phyloP scores from a whole-genome alignment of 495 filamentous ascomycete genomes.

The Penicillium crystallinum region DNA sequence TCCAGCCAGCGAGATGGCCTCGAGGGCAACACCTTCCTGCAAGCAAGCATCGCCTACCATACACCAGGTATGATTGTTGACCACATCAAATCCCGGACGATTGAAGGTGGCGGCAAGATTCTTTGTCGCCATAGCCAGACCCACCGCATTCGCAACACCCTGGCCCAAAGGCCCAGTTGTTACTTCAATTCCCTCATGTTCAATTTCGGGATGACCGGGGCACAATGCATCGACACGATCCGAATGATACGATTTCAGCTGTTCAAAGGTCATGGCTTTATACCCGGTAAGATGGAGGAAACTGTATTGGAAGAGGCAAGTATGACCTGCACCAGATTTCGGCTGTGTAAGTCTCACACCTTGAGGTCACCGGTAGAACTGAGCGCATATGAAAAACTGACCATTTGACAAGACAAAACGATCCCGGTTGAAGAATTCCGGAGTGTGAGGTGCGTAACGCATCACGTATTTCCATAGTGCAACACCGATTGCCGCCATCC shows the following conservation, averaged over 20 bases:
- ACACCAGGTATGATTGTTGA: constrained; percentile 49
- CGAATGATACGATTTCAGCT: constrained; percentile 56
- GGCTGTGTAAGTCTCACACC: background rate
- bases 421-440: constrained; percentile 83
- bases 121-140: constrained; percentile 54
- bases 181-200: constrained; percentile 56
- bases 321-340: constrained; percentile 36
- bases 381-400: background rate
- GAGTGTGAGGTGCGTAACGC: constrained; percentile 91
- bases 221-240: constrained; percentile 47
- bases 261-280: constrained; percentile 53
- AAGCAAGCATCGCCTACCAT: constrained; percentile 57
- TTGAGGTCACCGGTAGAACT: background rate
- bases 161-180: constrained; percentile 59
- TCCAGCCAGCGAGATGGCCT: constrained; percentile 52
- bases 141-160: constrained; percentile 56
- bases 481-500: constrained; percentile 86
- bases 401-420: constrained; percentile 76
- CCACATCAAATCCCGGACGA: constrained; percentile 41
- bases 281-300: constrained; percentile 56
- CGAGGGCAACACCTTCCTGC: constrained; percentile 55
- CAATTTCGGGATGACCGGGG: constrained; percentile 59
- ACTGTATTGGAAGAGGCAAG: constrained; percentile 56
- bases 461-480: constrained; percentile 88
- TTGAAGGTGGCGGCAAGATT: constrained; percentile 53